Evolutionary conservation across 371 early-diverging fungal genomes (phyloP), one percentile per base, ranked within the genome.

Genomic region (Mortierella sp.): DNA sequence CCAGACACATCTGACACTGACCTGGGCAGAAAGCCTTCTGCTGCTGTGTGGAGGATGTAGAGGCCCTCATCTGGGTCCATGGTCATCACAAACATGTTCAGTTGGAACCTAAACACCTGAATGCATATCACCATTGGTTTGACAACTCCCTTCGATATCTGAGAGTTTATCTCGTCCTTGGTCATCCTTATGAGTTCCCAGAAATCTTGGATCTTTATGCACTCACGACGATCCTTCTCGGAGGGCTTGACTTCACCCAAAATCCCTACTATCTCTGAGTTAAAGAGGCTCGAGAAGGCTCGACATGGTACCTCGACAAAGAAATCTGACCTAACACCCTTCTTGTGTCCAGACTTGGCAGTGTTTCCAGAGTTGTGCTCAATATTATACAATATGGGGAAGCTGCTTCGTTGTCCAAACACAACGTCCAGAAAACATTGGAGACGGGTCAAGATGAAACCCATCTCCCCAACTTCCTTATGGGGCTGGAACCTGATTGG

Each of bases 391-490:
- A 56, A 31, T 56, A 35, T 56, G 7, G 35, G 31, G n/a, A 56
- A 34, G 57, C 57, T 32, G n/a, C 57, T 56, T 56, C 34, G 31
- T 34, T 56, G 57, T 19, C 57, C 57, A 56, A 32, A 56, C 34
- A 56, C 19, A 12, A 56, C 57, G 15, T 56, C 31, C n/a, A 56
- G 57, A 32, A 56, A 56, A 56, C 57, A 56, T 32, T 56, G 57
- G 19, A 56, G 10, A 56, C 32, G 57, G 15, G 57, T 56, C 57
- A 56, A 56, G 2, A 32, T 56, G 19, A 56, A 56, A 35, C 32
- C 57, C 34, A 56, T 32, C 32, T 56, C 32, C 35, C 57, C 34
- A 32, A 17, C 17, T 29, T 56, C 57, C 7, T 56, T 32, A 32
- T 56, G 34, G 34, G 57, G 19, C 34, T 32, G 34, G 17, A 32